Evolutionary conservation across 2,329 filamentous ascomycete genomes (phyloP).

Genomic region (Penicillium palitans): DNA sequence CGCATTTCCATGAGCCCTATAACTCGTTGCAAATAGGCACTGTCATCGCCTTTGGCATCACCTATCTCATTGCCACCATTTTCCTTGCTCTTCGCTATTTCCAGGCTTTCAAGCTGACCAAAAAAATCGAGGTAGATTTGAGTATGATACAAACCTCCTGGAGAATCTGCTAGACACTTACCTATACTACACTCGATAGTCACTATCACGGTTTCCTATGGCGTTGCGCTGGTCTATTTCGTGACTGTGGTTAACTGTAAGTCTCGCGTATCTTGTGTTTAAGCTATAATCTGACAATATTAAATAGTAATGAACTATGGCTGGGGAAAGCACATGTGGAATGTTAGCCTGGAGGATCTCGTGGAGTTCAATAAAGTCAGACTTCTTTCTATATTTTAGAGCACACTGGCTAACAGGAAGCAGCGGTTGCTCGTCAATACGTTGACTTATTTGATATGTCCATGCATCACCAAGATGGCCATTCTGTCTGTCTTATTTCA

Average conservation of each 20-base stretch:
- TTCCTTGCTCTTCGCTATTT: neutral
- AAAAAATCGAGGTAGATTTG: neutral
- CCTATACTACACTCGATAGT: neutral
- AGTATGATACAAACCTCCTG: neutral
- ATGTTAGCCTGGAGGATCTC: neutral
- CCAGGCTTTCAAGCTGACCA: neutral
- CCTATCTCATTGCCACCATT: neutral
- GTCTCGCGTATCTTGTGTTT: neutral
- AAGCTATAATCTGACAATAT: neutral
- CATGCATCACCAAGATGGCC: neutral
- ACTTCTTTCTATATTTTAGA: neutral
- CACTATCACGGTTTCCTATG: neutral
- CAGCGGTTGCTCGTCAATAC: neutral
- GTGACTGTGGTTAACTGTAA: neutral
- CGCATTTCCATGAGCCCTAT: too few relatives aligned
- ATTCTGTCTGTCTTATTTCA: neutral
- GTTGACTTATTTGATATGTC: neutral
- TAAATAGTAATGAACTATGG: neutral
- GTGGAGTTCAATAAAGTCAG: neutral
- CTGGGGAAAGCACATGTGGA: slow-evolving; percentile 1
- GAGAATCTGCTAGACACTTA: neutral
- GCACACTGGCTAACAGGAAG: neutral
- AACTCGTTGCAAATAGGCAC: neutral
- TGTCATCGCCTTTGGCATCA: neutral
- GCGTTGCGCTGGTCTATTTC: neutral